Conservation (phyloP, 257 asterid genomes). For the Lavandula angustifolia region DNA sequence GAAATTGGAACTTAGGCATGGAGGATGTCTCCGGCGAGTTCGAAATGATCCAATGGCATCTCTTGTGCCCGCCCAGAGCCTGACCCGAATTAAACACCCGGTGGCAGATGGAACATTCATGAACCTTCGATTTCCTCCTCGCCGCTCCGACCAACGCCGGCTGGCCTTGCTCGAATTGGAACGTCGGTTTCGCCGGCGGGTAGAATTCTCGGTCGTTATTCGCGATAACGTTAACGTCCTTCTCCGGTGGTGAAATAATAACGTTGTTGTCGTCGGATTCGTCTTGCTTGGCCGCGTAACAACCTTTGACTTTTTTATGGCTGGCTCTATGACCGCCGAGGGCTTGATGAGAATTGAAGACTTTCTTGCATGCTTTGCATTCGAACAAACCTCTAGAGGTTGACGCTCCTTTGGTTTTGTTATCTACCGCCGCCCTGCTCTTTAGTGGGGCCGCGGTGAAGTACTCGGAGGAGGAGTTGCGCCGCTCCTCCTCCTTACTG, state of each 20-base stretch:
- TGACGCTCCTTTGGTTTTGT: conserved; percentile 43
- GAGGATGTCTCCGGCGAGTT: conserved; percentile 53
- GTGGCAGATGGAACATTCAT: conserved; percentile 93
- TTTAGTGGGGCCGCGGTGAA: conserved; percentile 1
- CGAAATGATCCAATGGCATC: conserved; percentile 93
- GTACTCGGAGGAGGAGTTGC: conserved; percentile 36
- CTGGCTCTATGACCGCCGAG: too few species aligned
- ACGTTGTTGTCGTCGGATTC: too few species aligned
- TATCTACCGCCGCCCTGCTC: conserved; percentile 31
- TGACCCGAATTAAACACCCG: conserved; percentile 83
- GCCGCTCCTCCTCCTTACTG: conserved; percentile 61
- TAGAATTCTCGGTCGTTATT: conserved; percentile 44
- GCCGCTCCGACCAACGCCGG: conserved; percentile 47
- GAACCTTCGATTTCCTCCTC: conserved; percentile 66
- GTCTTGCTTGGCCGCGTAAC: too few species aligned
- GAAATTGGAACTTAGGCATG: conserved; percentile 42
- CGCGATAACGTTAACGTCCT: background rate
- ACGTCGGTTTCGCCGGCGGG: conserved; percentile 22
- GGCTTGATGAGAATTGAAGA: too few species aligned
- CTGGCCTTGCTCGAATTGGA: conserved; percentile 39
- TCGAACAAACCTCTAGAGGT: conserved; percentile 37
- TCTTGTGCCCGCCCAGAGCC: conserved; percentile 93
- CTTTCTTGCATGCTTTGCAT: too few species aligned
- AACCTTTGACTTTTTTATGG: too few species aligned
- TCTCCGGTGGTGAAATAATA: too few species aligned